A percentile compares a stretch with the other conserved stretches of the same genome.
Evolutionary conservation across 1,139 yeast genomes (phyloP).

Genomic region (Sugiyamaella castrensis): DNA sequence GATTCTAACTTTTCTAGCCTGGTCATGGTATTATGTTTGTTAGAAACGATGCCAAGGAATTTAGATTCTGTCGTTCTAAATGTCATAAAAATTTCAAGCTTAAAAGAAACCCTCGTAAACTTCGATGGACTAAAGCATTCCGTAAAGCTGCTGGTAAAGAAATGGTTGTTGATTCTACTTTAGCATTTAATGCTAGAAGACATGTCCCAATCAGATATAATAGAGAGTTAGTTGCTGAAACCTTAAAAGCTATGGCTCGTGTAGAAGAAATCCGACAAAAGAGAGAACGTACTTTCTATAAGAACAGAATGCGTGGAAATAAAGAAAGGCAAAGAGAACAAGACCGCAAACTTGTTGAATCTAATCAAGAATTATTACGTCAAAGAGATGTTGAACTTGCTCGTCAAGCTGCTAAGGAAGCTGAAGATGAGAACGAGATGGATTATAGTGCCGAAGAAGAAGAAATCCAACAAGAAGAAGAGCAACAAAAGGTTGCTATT

Average conservation of each 20-base stretch:
- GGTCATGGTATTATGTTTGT: slow-evolving; percentile 98
- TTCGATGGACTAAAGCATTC: slow-evolving; percentile 98
- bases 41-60: slow-evolving; percentile 96
- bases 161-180: slow-evolving; percentile 93
- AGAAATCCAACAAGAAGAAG: slow-evolving; percentile 42
- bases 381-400: slow-evolving; percentile 91
- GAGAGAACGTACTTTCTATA: slow-evolving; percentile 98
- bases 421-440: slow-evolving; percentile 49
- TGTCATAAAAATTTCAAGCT: slow-evolving; percentile 97
- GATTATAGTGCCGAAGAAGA: slow-evolving; percentile 46
- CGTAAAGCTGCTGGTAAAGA: slow-evolving; percentile 99
- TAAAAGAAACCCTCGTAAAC: slow-evolving; percentile 98
- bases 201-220: slow-evolving; percentile 97
- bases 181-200: slow-evolving; percentile 95
- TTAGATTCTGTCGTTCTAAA: slow-evolving; percentile 95
- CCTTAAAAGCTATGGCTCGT: slow-evolving; percentile 92
- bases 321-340: slow-evolving; percentile 79
- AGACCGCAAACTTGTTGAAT: slow-evolving; percentile 84
- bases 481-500: slow-evolving; percentile 68
- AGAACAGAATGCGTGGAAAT: slow-evolving; percentile 99
- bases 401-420: slow-evolving; percentile 69
- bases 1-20: slow-evolving; percentile 44
- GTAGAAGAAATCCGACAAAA: slow-evolving; percentile 93
- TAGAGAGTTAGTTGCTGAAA: slow-evolving; percentile 91
- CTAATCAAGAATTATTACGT: slow-evolving; percentile 82